A percentile compares a stretch with the other conserved stretches of the same genome.
Evolutionary conservation across 257 asterid genomes (phyloP).

Genomic region (Plectranthus barbatus): DNA sequence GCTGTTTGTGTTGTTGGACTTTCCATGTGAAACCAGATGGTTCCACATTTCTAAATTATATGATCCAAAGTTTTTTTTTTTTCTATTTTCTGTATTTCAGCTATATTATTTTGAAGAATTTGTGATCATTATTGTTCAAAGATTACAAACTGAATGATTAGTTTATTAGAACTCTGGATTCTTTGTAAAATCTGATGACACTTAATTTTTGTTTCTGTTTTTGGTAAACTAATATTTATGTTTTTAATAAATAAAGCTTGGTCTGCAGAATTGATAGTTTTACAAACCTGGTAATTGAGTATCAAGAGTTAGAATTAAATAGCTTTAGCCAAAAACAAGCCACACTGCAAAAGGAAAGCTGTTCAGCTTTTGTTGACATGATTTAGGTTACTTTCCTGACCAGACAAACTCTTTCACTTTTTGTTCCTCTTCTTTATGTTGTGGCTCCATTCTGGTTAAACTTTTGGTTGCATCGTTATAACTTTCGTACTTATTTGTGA

Average conservation of each 20-base stretch:
- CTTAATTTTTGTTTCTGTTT: not conserved
- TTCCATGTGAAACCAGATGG: not conserved
- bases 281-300: not conserved
- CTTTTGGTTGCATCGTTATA: not conserved
- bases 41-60: not conserved
- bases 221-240: not conserved
- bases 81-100: too few species aligned
- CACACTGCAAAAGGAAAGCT: not conserved
- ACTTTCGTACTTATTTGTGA: not conserved
- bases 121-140: not conserved
- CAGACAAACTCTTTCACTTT: not conserved
- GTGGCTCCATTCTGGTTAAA: not conserved
- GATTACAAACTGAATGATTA: not conserved
- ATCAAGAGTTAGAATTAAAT: not conserved
- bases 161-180: too few species aligned
- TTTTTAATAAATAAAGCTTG: not conserved
- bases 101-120: not conserved
- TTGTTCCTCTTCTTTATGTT: not conserved
- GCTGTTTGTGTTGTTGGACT: not conserved
- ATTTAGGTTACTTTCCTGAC: not conserved
- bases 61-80: not conserved
- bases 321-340: not conserved
- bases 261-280: not conserved
- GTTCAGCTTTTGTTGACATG: not conserved
- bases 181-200: not conserved